Conservation (phyloP, 1,284 basidiomycete species). For the Leccinum huronense region DNA sequence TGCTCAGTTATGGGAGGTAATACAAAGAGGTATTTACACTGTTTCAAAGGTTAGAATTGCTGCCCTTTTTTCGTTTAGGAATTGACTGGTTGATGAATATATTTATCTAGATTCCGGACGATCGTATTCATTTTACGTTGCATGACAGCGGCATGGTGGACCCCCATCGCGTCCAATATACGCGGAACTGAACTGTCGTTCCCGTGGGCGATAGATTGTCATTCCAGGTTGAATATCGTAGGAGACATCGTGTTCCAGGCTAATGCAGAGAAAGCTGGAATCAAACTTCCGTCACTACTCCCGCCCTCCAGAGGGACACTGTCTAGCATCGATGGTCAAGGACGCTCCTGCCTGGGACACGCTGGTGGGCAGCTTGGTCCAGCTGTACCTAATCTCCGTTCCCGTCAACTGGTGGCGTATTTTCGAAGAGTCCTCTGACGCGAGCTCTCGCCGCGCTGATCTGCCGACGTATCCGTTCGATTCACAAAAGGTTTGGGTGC, state of each 20-base stretch:
- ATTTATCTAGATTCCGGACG: constrained; percentile 50
- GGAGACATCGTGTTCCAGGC: too few species aligned
- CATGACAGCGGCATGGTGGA: constrained; percentile 37
- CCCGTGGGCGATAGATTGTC: too few species aligned
- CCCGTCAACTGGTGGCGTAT: constrained; percentile 53
- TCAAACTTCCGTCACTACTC: too few species aligned
- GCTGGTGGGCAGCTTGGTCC: constrained; percentile 45
- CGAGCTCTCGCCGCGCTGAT: constrained; percentile 39
- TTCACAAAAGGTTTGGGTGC: constrained; percentile 56
- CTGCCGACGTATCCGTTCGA: constrained; percentile 65
- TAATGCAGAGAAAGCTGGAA: too few species aligned
- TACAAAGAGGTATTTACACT: constrained; percentile 57
- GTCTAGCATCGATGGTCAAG: constrained; percentile 51
- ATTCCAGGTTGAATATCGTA: too few species aligned
- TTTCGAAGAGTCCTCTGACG: constrained; percentile 44
- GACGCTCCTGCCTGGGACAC: constrained; percentile 44
- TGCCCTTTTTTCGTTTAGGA: constrained; percentile 2
- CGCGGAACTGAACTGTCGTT: too few species aligned
- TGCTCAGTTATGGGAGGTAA: constrained; percentile 55
- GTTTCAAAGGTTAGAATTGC: constrained; percentile 49
- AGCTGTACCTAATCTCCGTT: constrained; percentile 45
- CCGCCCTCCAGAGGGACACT: constrained; percentile 34
- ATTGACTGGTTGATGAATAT: constrained; percentile 3
- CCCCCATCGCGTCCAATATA: too few species aligned
- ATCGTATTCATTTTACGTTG: constrained; percentile 52